A percentile compares a stretch with the other conserved stretches of the same genome.
phyloP scores from a whole-genome alignment of 2,329 filamentous ascomycete genomes.

The Colletotrichum sublineola region DNA sequence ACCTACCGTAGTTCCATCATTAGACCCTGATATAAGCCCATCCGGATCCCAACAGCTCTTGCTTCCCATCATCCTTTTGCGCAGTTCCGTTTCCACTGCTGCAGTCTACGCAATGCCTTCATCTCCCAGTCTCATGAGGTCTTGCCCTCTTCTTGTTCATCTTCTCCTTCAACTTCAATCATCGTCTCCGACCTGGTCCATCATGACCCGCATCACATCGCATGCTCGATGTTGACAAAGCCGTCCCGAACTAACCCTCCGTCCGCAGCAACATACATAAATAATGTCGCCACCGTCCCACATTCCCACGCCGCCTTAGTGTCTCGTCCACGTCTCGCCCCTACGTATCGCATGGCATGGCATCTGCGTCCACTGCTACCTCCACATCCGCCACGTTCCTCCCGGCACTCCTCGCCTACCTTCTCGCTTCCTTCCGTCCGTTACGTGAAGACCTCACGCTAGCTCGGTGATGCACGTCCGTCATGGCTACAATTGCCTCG shows the following conservation, averaged over 20 bases:
- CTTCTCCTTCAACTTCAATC: background rate
- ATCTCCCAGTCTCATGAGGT: background rate
- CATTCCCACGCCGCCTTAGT: constrained; percentile 20
- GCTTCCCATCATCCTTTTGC: accelerated
- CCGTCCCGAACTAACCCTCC: background rate
- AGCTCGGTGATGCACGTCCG: background rate
- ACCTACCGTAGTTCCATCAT: background rate
- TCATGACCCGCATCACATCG: background rate
- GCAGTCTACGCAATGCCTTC: background rate
- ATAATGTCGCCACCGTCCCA: constrained; percentile 16
- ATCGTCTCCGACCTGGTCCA: background rate
- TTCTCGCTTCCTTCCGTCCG: constrained; percentile 17
- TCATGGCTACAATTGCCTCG: constrained; percentile 1
- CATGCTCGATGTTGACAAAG: background rate
- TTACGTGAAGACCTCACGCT: constrained; percentile 10
- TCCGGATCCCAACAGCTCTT: constrained; percentile 14
- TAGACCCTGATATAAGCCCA: constrained; percentile 28
- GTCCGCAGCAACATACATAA: background rate
- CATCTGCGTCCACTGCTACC: background rate
- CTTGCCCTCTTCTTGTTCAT: background rate
- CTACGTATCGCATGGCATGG: background rate
- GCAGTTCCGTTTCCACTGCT: background rate
- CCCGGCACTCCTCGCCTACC: constrained; percentile 8
- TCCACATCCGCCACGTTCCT: constrained; percentile 2
- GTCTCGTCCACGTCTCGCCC: constrained; percentile 10